These are phyloP conservation scores for Pleoardoris graminearum DNA, from an alignment of 2,329 filamentous ascomycete genomes.

Conservation along the genomic window DNA sequence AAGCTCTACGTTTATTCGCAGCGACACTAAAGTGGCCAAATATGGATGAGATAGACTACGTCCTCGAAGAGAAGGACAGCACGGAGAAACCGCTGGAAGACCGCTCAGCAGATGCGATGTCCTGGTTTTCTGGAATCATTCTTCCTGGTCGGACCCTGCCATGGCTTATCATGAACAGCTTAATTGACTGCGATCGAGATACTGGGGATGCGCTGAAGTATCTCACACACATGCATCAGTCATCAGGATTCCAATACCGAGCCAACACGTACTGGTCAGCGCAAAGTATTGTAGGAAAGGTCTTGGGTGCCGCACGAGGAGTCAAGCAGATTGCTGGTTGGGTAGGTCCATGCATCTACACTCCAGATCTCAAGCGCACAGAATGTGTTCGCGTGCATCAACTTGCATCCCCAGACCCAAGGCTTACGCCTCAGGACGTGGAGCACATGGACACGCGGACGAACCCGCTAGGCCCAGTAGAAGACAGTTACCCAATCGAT, in stretches of 20 bases:
- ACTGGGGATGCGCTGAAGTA: constrained; percentile 66
- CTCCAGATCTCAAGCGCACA: constrained; percentile 66
- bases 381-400: constrained; percentile 72
- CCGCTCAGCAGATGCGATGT: constrained; percentile 73
- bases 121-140: constrained; percentile 75
- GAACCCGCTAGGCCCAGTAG: constrained; percentile 67
- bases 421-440: constrained; percentile 62
- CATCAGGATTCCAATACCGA: constrained; percentile 76
- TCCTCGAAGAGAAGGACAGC: constrained; percentile 62
- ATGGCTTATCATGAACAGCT: constrained; percentile 76
- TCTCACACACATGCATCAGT: constrained; percentile 68
- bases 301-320: constrained; percentile 67
- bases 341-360: constrained; percentile 72
- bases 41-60: constrained; percentile 64
- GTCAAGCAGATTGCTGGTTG: constrained; percentile 72
- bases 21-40: constrained; percentile 78
- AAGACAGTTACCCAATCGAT: constrained; percentile 64
- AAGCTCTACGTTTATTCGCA: constrained; percentile 69
- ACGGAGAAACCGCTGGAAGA: constrained; percentile 54
- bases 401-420: constrained; percentile 58
- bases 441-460: constrained; percentile 68
- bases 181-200: constrained; percentile 75
- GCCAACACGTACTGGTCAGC: constrained; percentile 78
- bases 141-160: constrained; percentile 71
- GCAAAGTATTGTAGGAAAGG: constrained; percentile 73